phyloP scores from a whole-genome alignment of 805 yeast genomes.

The Yarrowia sp. region DNA sequence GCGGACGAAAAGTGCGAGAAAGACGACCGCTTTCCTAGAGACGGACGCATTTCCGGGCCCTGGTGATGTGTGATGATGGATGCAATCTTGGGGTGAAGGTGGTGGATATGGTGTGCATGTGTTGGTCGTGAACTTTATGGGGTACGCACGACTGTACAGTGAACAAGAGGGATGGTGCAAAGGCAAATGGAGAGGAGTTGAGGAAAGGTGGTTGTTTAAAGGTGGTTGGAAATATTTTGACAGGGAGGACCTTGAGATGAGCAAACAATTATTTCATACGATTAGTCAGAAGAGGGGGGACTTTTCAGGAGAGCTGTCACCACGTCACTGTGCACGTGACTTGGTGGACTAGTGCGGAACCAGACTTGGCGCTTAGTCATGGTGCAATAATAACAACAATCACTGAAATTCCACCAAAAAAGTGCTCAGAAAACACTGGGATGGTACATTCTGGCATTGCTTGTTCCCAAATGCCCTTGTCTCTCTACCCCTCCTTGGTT shows the following conservation, averaged over 20 bases:
- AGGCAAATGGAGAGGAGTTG: neutral
- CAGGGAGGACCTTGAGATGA: too few relatives aligned
- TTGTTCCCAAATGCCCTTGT: too few relatives aligned
- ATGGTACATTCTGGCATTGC: too few relatives aligned
- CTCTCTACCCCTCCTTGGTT: neutral
- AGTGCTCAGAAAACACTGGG: neutral
- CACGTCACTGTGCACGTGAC: conserved; percentile 20
- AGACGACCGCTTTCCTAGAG: conserved; percentile 46
- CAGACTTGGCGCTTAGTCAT: too few relatives aligned
- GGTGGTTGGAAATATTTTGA: too few relatives aligned
- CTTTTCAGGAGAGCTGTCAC: neutral
- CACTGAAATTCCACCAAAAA: too few relatives aligned
- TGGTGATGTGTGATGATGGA: conserved; percentile 31
- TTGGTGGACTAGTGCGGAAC: too few relatives aligned
- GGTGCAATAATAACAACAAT: too few relatives aligned
- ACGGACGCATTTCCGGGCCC: conserved; percentile 42
- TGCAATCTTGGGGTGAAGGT: conserved; percentile 16
- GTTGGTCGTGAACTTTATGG: conserved; percentile 35
- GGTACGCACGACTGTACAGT: conserved; percentile 4
- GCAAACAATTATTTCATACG: too few relatives aligned
- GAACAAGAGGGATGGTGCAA: neutral
- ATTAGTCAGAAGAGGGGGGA: neutral
- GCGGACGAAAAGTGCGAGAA: conserved; percentile 45
- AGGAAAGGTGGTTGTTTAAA: neutral
- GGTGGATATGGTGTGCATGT: conserved; percentile 7